Conservation (phyloP, 176 grass and related monocot species). For the Otatea glauca region DNA sequence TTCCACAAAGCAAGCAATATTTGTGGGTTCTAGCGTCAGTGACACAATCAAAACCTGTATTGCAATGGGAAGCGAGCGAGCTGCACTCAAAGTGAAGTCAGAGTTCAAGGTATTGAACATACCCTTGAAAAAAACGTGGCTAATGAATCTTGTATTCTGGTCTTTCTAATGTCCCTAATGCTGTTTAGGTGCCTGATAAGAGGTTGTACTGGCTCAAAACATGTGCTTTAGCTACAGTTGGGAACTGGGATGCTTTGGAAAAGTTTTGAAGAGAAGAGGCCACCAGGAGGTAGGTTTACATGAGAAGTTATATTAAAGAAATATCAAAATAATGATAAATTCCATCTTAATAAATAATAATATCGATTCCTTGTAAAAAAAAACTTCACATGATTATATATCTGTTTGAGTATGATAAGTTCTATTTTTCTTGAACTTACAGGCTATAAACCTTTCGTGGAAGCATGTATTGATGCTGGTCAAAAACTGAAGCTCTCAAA, state of each 20-base stretch:
- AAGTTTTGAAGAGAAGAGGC: constrained; percentile 90
- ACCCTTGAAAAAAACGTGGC: constrained; percentile 5
- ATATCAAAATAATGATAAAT: constrained; percentile 28
- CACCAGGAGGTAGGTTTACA: constrained; percentile 77
- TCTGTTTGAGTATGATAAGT: constrained; percentile 15
- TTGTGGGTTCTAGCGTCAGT: constrained; percentile 95
- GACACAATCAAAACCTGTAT: constrained; percentile 97
- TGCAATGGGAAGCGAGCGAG: constrained; percentile 91
- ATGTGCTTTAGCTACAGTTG: constrained; percentile 91
- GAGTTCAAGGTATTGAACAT: constrained; percentile 82
- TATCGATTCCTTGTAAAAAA: not conserved
- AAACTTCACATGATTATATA: not conserved
- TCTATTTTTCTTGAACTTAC: constrained; percentile 23
- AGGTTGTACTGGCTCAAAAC: constrained; percentile 99
- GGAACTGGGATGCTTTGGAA: constrained; percentile 96
- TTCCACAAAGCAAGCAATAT: constrained; percentile 92
- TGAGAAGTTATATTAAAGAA: constrained; percentile 14
- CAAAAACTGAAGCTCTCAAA: constrained; percentile 85
- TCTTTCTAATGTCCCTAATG: constrained; percentile 29
- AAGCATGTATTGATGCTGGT: constrained; percentile 97
- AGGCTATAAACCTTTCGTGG: constrained; percentile 96
- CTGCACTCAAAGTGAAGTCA: constrained; percentile 80
- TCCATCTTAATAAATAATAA: not conserved
- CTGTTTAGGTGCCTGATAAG: constrained; percentile 92
- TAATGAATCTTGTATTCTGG: constrained; percentile 23